Evolutionary conservation across 1,284 basidiomycete species (phyloP).

Genomic region (Bjerkandera adusta): DNA sequence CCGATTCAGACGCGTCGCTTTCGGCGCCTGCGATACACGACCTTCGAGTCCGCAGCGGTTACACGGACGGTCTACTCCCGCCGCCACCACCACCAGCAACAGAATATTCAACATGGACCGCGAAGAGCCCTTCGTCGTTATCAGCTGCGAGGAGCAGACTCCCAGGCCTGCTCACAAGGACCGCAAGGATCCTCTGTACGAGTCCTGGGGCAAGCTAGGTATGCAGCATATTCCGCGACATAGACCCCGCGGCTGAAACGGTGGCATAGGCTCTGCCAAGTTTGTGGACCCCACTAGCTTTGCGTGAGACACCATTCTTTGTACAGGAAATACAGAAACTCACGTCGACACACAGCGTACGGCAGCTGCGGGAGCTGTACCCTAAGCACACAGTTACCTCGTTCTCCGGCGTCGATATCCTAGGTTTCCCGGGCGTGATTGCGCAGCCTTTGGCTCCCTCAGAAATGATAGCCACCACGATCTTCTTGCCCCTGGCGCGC

Average conservation of each 20-base stretch:
- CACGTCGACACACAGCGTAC: slow-evolving; percentile 7
- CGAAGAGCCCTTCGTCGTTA: slow-evolving; percentile 13
- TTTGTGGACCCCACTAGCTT: slow-evolving; percentile 41
- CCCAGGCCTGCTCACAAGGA: slow-evolving; percentile 15
- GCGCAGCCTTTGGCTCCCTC: slow-evolving; percentile 45
- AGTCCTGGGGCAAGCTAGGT: slow-evolving; percentile 56
- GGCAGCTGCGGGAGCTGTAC: slow-evolving; percentile 49
- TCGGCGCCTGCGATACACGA: too few relatives aligned
- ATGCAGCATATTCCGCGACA: slow-evolving; percentile 14
- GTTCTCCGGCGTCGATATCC: slow-evolving; percentile 42
- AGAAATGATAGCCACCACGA: slow-evolving; percentile 46
- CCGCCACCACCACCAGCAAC: not conserved
- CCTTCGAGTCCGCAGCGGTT: slow-evolving; percentile 7
- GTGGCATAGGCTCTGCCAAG: slow-evolving; percentile 50
- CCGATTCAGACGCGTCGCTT: not conserved
- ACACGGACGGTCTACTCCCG: too few relatives aligned
- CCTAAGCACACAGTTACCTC: slow-evolving; percentile 60
- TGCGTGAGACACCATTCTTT: slow-evolving; percentile 36
- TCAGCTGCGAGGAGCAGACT: slow-evolving; percentile 41
- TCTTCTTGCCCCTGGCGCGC: slow-evolving; percentile 49
- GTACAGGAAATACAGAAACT: not conserved
- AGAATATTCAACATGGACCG: not conserved
- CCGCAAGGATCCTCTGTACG: slow-evolving; percentile 35
- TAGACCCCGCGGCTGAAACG: too few relatives aligned
- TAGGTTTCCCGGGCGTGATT: slow-evolving; percentile 49